Conservation (phyloP, 257 asterid species). For the Nicotiana sylvestris region DNA sequence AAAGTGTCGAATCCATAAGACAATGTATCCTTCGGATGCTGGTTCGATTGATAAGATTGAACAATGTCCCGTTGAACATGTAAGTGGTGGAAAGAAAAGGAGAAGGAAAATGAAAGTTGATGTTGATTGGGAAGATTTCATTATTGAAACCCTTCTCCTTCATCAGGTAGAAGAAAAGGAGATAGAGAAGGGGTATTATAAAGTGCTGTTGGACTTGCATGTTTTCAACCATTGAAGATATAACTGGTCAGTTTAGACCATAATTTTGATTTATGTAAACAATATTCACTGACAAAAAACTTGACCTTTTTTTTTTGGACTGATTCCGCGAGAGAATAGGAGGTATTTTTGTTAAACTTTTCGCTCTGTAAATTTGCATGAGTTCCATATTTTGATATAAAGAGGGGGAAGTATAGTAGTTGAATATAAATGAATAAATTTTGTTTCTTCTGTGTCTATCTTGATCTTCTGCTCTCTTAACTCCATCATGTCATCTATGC, state of each 20-base stretch:
- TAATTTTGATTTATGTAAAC: background rate
- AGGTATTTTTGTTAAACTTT: background rate
- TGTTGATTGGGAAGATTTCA: conserved; percentile 73
- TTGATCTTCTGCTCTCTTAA: background rate
- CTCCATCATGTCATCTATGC: background rate
- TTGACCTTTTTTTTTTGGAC: background rate
- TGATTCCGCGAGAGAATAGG: background rate
- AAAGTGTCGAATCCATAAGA: conserved; percentile 58
- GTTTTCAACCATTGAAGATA: conserved; percentile 42
- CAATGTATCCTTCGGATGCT: conserved; percentile 42
- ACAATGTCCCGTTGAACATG: conserved; percentile 14
- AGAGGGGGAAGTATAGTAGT: background rate
- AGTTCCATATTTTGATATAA: background rate
- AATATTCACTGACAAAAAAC: too few species aligned
- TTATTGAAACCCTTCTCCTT: conserved; percentile 81
- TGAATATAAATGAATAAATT: background rate
- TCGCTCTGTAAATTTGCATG: background rate
- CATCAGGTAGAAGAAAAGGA: conserved; percentile 72
- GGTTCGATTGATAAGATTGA: conserved; percentile 9
- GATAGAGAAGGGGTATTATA: conserved; percentile 81
- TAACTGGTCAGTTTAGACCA: background rate
- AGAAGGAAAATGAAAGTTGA: conserved; percentile 38
- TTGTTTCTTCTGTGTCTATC: background rate
- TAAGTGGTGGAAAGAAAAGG: conserved; percentile 35
- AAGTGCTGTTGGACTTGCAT: conserved; percentile 60